Evolutionary conservation across 345 rosid species (phyloP), one percentile per base, ranked within the genome.

Genomic region (Acer saccharum): DNA sequence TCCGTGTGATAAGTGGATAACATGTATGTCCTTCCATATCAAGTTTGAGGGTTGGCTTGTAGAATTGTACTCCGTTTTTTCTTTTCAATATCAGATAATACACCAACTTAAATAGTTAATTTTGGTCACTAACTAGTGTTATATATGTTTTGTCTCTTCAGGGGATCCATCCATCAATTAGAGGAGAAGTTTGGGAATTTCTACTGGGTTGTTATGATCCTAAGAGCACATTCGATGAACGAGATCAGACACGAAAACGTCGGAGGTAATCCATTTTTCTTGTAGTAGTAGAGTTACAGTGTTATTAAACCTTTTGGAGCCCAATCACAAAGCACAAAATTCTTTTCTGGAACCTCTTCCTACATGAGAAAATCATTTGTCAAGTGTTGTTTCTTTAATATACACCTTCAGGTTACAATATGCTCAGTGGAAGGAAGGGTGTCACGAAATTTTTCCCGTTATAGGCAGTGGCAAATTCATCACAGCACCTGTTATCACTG

Each of bases 131-230:
- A 76, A 67, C 35, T 41, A 55, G 21, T 39, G 14, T 41, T 71
- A 16, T 46, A 13, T 41, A 62, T 21, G 9, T 46, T 41, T 76
- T 9, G 12, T 35, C 65, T 65, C 29, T 72, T 20, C 76, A 97
- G 99, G 98, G 98, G 71, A 84, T 97, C 70, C 98, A 97, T 90
- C 99, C 99, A 79, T 81, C 93, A 39, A 97, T 97, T 78, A 93
- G 99, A 90, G 99, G 97, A 79, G 99, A 97, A 90, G 99, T 97
- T 18, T 97, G 98, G 99, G 99, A 97, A 78, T 93, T 97, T 82
- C 83, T 97, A 50, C 98, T 97, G 70, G 95, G 94, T 27, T 97
- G 99, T 85, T 97, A 84, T 93, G 96, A 90, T 79, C 92, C 98
- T 77, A 88, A 77, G 82, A 97, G 99, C 77, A 89, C 98, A 67